Evolutionary conservation across 2,329 filamentous ascomycete genomes (phyloP).

Genomic region (Colletotrichum cuscutae): DNA sequence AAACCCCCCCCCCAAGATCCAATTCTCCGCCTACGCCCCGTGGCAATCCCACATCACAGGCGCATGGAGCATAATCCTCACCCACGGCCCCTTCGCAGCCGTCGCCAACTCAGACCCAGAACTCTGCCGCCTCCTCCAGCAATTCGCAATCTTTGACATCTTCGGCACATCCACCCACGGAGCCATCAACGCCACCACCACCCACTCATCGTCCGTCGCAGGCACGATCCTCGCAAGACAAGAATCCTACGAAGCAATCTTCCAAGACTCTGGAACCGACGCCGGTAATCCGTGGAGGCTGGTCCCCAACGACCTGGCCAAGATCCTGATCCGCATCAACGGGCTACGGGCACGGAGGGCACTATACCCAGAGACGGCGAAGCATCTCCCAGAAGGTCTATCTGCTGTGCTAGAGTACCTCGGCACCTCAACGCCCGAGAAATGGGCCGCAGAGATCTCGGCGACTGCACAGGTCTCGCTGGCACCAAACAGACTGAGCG

Average conservation of each 20-base stretch:
- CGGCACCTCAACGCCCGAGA: not conserved
- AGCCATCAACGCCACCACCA: too few relatives aligned
- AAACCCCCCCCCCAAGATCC: not conserved
- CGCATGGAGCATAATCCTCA: not conserved
- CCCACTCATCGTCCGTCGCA: not conserved
- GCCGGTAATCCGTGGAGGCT: constrained; percentile 7
- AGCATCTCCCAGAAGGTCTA: not conserved
- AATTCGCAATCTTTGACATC: not conserved
- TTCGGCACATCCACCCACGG: constrained; percentile 1
- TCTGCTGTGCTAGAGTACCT: not conserved
- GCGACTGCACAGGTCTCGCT: not conserved
- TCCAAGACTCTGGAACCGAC: not conserved
- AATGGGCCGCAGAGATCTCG: not conserved
- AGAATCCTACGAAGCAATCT: not conserved
- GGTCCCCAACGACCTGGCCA: not conserved
- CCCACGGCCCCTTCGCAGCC: not conserved
- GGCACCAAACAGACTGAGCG: not conserved
- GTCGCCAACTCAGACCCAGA: not conserved
- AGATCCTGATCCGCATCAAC: constrained; percentile 6
- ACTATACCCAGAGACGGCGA: not conserved
- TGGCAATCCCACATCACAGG: constrained; percentile 14
- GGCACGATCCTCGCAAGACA: not conserved
- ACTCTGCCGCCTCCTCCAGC: not conserved
- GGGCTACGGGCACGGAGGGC: not conserved
- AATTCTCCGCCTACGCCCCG: constrained; percentile 12